phyloP scores from a whole-genome alignment of 108 stramenopile species.

The Stephanodiscus minutulus region DNA sequence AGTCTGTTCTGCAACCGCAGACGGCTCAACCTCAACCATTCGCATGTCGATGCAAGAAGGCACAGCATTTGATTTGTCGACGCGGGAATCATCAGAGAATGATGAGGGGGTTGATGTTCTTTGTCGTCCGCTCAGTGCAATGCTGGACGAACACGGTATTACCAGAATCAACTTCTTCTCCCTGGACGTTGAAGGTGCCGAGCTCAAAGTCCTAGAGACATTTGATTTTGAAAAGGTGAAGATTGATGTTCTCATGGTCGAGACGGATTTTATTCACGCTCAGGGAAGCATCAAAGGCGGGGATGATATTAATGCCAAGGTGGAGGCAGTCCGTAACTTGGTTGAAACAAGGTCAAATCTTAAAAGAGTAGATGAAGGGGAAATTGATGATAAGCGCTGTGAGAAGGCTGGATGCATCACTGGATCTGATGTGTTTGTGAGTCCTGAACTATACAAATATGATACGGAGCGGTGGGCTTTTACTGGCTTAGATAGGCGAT shows the following conservation, averaged over 20 bases:
- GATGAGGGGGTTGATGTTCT: not conserved
- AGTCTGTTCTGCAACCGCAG: not conserved
- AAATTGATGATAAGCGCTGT: slow-evolving; percentile 4
- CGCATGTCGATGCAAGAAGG: not conserved
- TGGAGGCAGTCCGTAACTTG: slow-evolving; percentile 7
- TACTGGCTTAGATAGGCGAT: too few relatives aligned
- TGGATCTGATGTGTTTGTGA: slow-evolving; percentile 22
- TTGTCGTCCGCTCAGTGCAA: slow-evolving; percentile 2
- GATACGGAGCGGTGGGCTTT: slow-evolving; percentile 17
- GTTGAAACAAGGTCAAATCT: slow-evolving; percentile 7
- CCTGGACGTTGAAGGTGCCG: slow-evolving; percentile 1
- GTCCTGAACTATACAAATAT: slow-evolving; percentile 20
- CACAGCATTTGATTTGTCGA: slow-evolving; percentile 2
- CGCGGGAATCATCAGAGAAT: not conserved
- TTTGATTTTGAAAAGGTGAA: not conserved
- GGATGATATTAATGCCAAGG: slow-evolving; percentile 3
- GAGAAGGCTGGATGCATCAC: slow-evolving; percentile 13
- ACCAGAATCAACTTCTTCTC: slow-evolving; percentile 6
- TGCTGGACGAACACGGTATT: slow-evolving; percentile 4
- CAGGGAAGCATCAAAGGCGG: not conserved
- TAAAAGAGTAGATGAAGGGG: not conserved
- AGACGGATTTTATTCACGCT: too few relatives aligned
- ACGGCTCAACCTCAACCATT: not conserved
- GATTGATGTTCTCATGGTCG: too few relatives aligned
- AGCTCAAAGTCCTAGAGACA: slow-evolving; percentile 1